A percentile compares a stretch with the other conserved stretches of the same genome.
Evolutionary conservation across 805 yeast species (phyloP).

Genomic region (Candida bentonensis): DNA sequence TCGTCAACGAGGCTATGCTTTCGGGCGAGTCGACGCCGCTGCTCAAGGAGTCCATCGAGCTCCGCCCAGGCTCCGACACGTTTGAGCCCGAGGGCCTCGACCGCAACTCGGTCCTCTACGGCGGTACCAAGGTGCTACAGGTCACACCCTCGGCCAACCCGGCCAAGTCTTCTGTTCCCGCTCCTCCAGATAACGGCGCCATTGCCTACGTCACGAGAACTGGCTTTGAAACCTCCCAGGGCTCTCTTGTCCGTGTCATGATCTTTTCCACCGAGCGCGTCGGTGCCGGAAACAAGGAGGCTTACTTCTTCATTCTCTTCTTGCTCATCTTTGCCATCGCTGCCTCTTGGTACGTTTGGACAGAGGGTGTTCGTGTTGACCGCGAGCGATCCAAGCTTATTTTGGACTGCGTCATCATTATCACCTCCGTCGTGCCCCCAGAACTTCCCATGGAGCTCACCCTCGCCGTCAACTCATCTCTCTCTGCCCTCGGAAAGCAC

Average conservation of each 20-base stretch:
- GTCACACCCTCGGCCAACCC: constrained; percentile 51
- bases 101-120: constrained; percentile 77
- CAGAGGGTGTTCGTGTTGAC: constrained; percentile 91
- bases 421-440: constrained; percentile 97
- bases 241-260: constrained; percentile 94
- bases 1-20: constrained; percentile 97
- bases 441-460: constrained; percentile 98
- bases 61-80: constrained; percentile 59
- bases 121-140: constrained; percentile 94
- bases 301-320: constrained; percentile 82
- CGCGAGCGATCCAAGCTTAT: constrained; percentile 87
- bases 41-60: constrained; percentile 76
- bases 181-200: constrained; percentile 87
- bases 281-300: constrained; percentile 90
- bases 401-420: constrained; percentile 86
- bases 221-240: constrained; percentile 98
- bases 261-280: constrained; percentile 93
- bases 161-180: constrained; percentile 25
- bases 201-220: constrained; percentile 81
- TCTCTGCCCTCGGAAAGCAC: constrained; percentile 74
- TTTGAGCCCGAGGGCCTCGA: constrained; percentile 73
- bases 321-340: constrained; percentile 81
- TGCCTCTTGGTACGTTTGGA: constrained; percentile 97
- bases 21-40: constrained; percentile 97
- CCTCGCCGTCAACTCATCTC: constrained; percentile 90